phyloP scores from a whole-genome alignment of 2,329 filamentous ascomycete species.

The Pseudogymnoascus sp. region DNA sequence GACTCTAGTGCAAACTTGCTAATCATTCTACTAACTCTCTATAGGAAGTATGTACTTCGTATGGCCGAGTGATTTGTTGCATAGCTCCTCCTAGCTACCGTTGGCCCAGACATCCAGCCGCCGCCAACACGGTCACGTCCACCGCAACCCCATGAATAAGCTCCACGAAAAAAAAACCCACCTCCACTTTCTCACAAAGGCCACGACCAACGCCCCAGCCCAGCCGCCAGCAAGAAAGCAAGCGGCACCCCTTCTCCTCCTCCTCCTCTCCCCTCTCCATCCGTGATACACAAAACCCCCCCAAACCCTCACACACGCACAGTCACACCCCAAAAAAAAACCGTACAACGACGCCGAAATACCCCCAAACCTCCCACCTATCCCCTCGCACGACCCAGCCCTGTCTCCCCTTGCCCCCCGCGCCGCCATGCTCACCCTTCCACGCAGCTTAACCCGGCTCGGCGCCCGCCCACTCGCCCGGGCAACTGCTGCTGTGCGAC shows the following conservation, averaged over 20 bases:
- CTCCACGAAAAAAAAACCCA: not conserved
- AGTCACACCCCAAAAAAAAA: not conserved
- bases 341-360: not conserved
- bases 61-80: not conserved
- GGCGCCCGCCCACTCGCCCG: not conserved
- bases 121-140: not conserved
- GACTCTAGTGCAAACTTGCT: not conserved
- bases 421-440: not conserved
- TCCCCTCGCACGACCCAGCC: not conserved
- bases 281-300: not conserved
- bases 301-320: not conserved
- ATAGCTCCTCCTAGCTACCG: not conserved
- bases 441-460: conserved; percentile 3
- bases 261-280: not conserved
- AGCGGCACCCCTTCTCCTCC: not conserved
- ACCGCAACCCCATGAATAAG: not conserved
- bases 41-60: not conserved
- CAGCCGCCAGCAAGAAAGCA: not conserved
- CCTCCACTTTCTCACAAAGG: not conserved
- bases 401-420: not conserved
- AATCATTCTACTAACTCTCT: not conserved
- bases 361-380: not conserved
- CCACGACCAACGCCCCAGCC: not conserved
- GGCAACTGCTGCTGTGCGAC: not conserved
- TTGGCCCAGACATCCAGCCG: not conserved